phyloP scores from a whole-genome alignment of 306 rosid genomes.

The Quillaja saponaria region DNA sequence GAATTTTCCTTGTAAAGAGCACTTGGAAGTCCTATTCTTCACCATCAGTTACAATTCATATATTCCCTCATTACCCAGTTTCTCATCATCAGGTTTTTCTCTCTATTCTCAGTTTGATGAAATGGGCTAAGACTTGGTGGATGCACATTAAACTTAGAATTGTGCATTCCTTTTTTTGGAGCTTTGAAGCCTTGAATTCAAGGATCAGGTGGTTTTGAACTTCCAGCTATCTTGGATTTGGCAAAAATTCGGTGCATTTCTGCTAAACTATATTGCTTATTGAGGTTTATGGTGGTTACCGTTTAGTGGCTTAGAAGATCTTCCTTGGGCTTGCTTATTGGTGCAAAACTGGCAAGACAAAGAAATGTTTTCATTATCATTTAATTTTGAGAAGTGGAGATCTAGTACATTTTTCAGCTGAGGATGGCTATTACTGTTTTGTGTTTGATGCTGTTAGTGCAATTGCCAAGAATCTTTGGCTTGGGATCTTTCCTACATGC shows the following conservation, averaged over 20 bases:
- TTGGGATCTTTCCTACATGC: slow-evolving; percentile 45
- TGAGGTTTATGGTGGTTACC: slow-evolving; percentile 23
- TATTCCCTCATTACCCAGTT: neutral
- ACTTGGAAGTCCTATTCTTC: slow-evolving; percentile 6
- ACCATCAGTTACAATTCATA: slow-evolving; percentile 2
- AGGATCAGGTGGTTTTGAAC: slow-evolving; percentile 15
- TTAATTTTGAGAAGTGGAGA: slow-evolving; percentile 26
- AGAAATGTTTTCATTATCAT: slow-evolving; percentile 37
- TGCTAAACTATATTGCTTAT: slow-evolving; percentile 21
- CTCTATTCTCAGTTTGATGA: slow-evolving; percentile 35
- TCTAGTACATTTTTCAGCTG: slow-evolving; percentile 28
- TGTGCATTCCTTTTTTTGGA: neutral
- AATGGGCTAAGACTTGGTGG: slow-evolving; percentile 27
- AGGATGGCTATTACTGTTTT: slow-evolving; percentile 47
- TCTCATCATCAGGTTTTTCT: neutral
- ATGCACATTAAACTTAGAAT: slow-evolving; percentile 17
- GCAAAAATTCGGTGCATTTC: slow-evolving; percentile 8
- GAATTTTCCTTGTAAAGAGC: slow-evolving; percentile 23
- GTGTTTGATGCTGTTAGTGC: slow-evolving; percentile 47
- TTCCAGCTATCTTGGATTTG: slow-evolving; percentile 17
- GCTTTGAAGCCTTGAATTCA: slow-evolving; percentile 17
- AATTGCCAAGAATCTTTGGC: slow-evolving; percentile 46
- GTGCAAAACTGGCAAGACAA: slow-evolving; percentile 2
- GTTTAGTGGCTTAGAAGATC: slow-evolving; percentile 21
- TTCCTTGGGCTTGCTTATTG: slow-evolving; percentile 1